These are phyloP conservation scores for Ustilago cynodontis DNA, from an alignment of 1,284 basidiomycete genomes.

Conservation along the genomic window DNA sequence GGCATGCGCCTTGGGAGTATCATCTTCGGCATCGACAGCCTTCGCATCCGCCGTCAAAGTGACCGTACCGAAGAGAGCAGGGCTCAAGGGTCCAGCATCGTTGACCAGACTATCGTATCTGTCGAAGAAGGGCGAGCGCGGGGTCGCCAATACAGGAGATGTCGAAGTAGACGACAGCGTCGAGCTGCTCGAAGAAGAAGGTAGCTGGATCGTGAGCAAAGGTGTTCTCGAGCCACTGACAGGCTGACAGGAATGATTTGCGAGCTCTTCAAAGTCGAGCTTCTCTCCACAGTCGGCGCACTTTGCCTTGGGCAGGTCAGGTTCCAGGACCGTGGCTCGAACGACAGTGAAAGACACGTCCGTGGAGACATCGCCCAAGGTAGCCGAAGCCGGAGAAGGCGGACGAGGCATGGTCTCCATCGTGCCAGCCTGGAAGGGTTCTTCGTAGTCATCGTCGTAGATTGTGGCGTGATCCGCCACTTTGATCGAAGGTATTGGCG, in stretches of 20 bases:
- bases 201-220: slow-evolving; percentile 37
- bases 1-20: slow-evolving; percentile 42
- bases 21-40: slow-evolving; percentile 13
- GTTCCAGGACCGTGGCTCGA: slow-evolving; percentile 50
- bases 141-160: slow-evolving; percentile 22
- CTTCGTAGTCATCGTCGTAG: slow-evolving; percentile 54
- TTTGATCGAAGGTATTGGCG: slow-evolving; percentile 3
- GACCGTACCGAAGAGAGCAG: slow-evolving; percentile 18
- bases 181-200: slow-evolving; percentile 22
- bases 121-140: slow-evolving; percentile 55
- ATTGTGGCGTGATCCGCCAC: slow-evolving; percentile 32
- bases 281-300: slow-evolving; percentile 60
- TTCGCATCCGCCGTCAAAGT: neutral
- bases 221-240: slow-evolving; percentile 16
- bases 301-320: slow-evolving; percentile 55
- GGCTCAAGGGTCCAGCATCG: slow-evolving; percentile 34
- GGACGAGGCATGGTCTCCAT: slow-evolving; percentile 9
- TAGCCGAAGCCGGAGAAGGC: slow-evolving; percentile 19
- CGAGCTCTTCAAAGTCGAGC: slow-evolving; percentile 58
- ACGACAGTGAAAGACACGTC: slow-evolving; percentile 24
- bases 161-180: slow-evolving; percentile 16
- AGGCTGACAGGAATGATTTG: slow-evolving; percentile 46
- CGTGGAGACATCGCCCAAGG: slow-evolving; percentile 9
- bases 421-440: slow-evolving; percentile 4
- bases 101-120: slow-evolving; percentile 35